Evolutionary conservation across 345 rosid genomes (phyloP).

Genomic region (Isatis tinctoria): DNA sequence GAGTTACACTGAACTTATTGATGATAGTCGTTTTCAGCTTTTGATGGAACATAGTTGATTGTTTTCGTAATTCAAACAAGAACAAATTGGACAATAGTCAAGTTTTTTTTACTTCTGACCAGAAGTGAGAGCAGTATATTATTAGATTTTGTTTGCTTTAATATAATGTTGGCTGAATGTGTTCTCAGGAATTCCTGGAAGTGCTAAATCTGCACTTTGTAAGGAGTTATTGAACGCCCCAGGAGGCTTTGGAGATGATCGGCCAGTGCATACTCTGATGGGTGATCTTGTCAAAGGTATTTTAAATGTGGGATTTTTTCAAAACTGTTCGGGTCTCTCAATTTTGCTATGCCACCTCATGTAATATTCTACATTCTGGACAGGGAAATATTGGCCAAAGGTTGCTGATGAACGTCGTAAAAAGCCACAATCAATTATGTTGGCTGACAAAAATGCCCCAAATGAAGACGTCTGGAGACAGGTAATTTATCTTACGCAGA

Average conservation of each 20-base stretch:
- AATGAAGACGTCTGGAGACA: conserved; percentile 99
- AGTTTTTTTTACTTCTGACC: background rate
- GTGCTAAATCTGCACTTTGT: conserved; percentile 97
- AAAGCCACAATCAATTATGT: conserved; percentile 80
- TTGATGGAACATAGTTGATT: background rate
- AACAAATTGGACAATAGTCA: background rate
- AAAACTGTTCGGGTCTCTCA: conserved; percentile 5
- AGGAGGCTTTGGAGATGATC: conserved; percentile 78
- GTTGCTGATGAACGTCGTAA: conserved; percentile 68
- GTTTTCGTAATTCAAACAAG: background rate
- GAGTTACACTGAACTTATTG: background rate
- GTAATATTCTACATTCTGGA: background rate
- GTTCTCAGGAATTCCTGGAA: conserved; percentile 87
- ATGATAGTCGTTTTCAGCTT: background rate
- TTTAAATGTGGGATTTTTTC: conserved; percentile 4
- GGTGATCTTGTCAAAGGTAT: conserved; percentile 94
- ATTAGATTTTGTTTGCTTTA: background rate
- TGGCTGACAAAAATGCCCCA: conserved; percentile 99
- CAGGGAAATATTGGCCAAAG: conserved; percentile 88
- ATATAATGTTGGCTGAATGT: background rate
- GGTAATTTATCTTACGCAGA: conserved; percentile 40
- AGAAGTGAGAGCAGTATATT: background rate
- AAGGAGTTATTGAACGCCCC: conserved; percentile 68
- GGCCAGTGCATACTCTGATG: conserved; percentile 83
- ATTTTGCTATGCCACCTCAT: conserved; percentile 2